Evolutionary conservation across 1,284 basidiomycete species (phyloP).

Genomic region (Gymnopus androsaceus): DNA sequence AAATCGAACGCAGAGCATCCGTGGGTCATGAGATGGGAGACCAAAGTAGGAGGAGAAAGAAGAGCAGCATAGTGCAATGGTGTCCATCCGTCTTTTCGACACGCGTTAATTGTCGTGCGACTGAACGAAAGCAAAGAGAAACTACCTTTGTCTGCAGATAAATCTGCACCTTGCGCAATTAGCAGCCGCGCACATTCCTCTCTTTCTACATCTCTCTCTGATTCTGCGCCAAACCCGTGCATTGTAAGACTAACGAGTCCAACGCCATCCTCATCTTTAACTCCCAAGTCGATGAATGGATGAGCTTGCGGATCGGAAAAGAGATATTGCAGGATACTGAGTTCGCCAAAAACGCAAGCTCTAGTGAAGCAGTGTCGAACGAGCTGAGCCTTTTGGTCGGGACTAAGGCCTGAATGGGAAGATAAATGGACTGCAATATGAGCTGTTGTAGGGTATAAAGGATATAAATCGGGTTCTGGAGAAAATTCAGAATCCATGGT

Average conservation of each 20-base stretch:
- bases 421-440: conserved; percentile 65
- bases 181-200: conserved; percentile 87
- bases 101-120: conserved; percentile 9
- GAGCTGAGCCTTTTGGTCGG: conserved; percentile 65
- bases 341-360: conserved; percentile 75
- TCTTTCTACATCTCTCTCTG: conserved; percentile 80
- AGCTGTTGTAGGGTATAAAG: conserved; percentile 69
- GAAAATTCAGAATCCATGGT: conserved; percentile 43
- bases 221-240: conserved; percentile 79
- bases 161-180: conserved; percentile 77
- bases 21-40: conserved; percentile 90
- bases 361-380: conserved; percentile 71
- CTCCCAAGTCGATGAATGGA: conserved; percentile 63
- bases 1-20: conserved; percentile 80
- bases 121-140: conserved; percentile 28
- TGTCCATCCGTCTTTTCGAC: conserved; percentile 87
- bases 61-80: conserved; percentile 93
- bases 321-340: conserved; percentile 69
- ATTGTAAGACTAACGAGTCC: conserved; percentile 80
- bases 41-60: conserved; percentile 85
- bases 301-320: conserved; percentile 72
- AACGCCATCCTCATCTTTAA: conserved; percentile 82
- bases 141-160: conserved; percentile 66
- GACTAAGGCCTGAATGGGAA: conserved; percentile 64
- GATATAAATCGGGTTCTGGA: conserved; percentile 76